These are phyloP conservation scores for Candida takata DNA, from an alignment of 805 yeast species.

Conservation along the genomic window DNA sequence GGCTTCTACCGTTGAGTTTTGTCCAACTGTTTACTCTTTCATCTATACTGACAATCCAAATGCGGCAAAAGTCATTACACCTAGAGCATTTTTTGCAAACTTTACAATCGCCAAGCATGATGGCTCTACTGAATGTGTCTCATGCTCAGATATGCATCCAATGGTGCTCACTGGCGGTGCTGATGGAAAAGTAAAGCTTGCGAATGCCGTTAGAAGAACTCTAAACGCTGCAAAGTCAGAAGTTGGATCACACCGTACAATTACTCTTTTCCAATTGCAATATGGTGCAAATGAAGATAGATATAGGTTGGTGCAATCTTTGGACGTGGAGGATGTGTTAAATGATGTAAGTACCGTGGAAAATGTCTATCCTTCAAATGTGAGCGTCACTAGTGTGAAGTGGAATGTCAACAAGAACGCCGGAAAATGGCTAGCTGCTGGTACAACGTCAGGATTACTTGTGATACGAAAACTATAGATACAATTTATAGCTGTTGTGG, in stretches of 20 bases:
- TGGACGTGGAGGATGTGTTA: constrained; percentile 28
- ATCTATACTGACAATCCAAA: constrained; percentile 36
- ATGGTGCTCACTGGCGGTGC: constrained; percentile 39
- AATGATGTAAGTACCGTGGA: constrained; percentile 20
- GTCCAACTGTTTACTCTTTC: constrained; percentile 30
- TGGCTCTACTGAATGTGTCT: constrained; percentile 33
- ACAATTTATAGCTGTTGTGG: constrained; percentile 1
- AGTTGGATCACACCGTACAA: constrained; percentile 23
- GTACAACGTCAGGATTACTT: constrained; percentile 43
- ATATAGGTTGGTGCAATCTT: constrained; percentile 35
- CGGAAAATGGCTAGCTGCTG: constrained; percentile 48
- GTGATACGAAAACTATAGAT: constrained; percentile 20
- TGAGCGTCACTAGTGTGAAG: constrained; percentile 39
- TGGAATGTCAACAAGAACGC: constrained; percentile 48
- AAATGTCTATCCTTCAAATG: constrained; percentile 42
- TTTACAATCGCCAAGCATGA: constrained; percentile 33
- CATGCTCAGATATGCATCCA: constrained; percentile 40
- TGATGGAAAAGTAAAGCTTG: constrained; percentile 40
- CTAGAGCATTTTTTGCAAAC: constrained; percentile 29
- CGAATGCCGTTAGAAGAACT: constrained; percentile 33
- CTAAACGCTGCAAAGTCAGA: constrained; percentile 29
- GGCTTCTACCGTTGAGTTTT: constrained; percentile 24
- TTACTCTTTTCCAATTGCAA: constrained; percentile 34
- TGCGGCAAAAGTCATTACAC: constrained; percentile 29
- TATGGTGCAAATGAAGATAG: constrained; percentile 31